phyloP scores from a whole-genome alignment of 176 grass and related monocot genomes.

The Eragrostis nindensis region DNA sequence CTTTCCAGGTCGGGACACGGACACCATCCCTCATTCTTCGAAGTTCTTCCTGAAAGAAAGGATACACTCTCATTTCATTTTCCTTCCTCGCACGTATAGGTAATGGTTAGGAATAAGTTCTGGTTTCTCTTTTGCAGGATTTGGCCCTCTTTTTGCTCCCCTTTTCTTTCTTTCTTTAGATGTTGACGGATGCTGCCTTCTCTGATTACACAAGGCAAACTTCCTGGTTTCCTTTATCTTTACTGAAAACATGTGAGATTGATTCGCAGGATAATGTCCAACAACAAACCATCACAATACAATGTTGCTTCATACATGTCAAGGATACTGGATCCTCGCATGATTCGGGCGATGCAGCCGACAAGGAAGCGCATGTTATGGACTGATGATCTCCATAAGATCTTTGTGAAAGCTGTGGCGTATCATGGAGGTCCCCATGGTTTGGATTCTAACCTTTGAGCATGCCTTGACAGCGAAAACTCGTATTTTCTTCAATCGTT shows the following conservation, averaged over 20 bases:
- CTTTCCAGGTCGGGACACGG: slow-evolving; percentile 3
- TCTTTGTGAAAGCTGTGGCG: slow-evolving; percentile 48
- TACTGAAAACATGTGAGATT: slow-evolving; percentile 17
- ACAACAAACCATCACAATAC: slow-evolving; percentile 1
- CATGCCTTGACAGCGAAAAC: no score
- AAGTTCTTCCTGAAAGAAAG: slow-evolving; percentile 22
- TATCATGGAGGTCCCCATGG: slow-evolving; percentile 53
- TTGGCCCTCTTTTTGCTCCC: slow-evolving; percentile 21
- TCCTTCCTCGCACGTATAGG: slow-evolving; percentile 14
- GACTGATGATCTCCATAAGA: slow-evolving; percentile 49
- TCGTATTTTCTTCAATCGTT: background rate
- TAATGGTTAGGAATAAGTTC: background rate
- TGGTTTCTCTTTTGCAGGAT: slow-evolving; percentile 18
- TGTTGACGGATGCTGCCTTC: background rate
- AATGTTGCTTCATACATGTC: slow-evolving; percentile 32
- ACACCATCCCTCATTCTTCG: slow-evolving; percentile 14
- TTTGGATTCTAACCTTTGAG: slow-evolving; percentile 32
- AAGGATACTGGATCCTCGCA: background rate
- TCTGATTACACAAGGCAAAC: slow-evolving; percentile 24
- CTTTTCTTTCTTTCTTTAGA: slow-evolving; percentile 10
- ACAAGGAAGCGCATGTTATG: slow-evolving; percentile 33
- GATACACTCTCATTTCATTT: slow-evolving; percentile 10
- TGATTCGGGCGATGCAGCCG: slow-evolving; percentile 40
- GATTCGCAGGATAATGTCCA: slow-evolving; percentile 45
- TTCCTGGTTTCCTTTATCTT: background rate